Conservation (phyloP, 768 basidiomycete genomes). For the Agaricus blazei region DNA sequence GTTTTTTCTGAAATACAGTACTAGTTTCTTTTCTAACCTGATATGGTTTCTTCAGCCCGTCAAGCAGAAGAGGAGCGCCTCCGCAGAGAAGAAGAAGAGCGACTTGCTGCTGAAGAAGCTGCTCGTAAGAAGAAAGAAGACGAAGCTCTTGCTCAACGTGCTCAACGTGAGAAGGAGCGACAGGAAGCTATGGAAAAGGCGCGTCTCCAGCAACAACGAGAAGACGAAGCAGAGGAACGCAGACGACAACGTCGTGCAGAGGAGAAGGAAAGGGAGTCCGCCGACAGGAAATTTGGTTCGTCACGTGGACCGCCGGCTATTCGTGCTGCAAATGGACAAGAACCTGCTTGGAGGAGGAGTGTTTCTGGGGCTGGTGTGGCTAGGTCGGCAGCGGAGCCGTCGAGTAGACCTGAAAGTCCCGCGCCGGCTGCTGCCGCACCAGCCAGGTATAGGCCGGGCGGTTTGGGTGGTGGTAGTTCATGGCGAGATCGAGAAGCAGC, state of each 20-base stretch:
- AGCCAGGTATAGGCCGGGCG: constrained; percentile 40
- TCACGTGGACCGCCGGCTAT: constrained; percentile 16
- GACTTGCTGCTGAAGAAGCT: constrained; percentile 44
- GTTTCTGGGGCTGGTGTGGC: constrained; percentile 20
- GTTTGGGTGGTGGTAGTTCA: constrained; percentile 20
- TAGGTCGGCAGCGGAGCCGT: constrained; percentile 25
- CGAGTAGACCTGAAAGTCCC: constrained; percentile 50
- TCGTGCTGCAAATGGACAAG: constrained; percentile 21
- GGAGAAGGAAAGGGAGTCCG: background rate
- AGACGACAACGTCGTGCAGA: constrained; percentile 36
- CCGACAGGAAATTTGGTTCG: constrained; percentile 22
- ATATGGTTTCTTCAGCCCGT: constrained; percentile 31
- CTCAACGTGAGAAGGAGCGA: constrained; percentile 44
- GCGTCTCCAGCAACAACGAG: constrained; percentile 56
- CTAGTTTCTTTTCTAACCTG: background rate
- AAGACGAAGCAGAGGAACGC: constrained; percentile 64
- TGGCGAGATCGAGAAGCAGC: constrained; percentile 17
- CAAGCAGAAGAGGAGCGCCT: constrained; percentile 50
- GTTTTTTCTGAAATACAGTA: constrained; percentile 13
- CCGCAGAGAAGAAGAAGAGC: constrained; percentile 44
- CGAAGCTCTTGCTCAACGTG: constrained; percentile 42
- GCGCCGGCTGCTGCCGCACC: constrained; percentile 32
- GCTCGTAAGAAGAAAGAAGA: constrained; percentile 60
- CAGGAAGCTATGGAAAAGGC: constrained; percentile 49
- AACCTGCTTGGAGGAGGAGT: constrained; percentile 27